Conservation (phyloP, 768 basidiomycete species). For the Multifurca ochricompacta region DNA sequence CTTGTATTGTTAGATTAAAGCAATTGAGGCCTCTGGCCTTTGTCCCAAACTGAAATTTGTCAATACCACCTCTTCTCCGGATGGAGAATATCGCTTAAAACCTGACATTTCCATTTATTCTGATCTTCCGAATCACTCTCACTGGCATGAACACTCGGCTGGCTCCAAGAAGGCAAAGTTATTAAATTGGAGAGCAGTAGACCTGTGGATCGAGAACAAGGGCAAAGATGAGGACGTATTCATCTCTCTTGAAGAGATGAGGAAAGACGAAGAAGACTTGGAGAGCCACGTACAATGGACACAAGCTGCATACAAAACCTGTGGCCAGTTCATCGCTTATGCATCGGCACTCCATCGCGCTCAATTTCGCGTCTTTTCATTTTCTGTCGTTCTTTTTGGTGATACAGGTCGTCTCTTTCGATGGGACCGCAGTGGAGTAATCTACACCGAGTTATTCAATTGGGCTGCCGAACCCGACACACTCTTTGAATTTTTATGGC, state of each 20-base stretch:
- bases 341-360: neutral
- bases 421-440: conserved; percentile 4
- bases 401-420: conserved; percentile 1
- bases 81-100: neutral
- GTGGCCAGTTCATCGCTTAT: neutral
- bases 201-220: conserved; percentile 1
- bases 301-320: neutral
- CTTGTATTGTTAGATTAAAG: neutral
- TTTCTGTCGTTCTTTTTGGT: neutral
- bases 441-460: conserved; percentile 7
- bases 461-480: neutral
- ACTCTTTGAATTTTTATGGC: conserved; percentile 7
- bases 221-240: neutral
- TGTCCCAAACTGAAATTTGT: neutral
- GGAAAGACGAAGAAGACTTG: neutral
- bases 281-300: neutral
- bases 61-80: neutral
- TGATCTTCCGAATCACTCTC: too few species aligned
- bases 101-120: conserved; percentile 4
- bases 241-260: neutral
- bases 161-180: neutral
- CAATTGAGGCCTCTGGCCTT: neutral
- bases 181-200: conserved; percentile 5
- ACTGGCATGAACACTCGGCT: too few species aligned
- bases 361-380: conserved; percentile 4